Conservation (phyloP, 805 yeast species). For the Candida tallmaniae region DNA sequence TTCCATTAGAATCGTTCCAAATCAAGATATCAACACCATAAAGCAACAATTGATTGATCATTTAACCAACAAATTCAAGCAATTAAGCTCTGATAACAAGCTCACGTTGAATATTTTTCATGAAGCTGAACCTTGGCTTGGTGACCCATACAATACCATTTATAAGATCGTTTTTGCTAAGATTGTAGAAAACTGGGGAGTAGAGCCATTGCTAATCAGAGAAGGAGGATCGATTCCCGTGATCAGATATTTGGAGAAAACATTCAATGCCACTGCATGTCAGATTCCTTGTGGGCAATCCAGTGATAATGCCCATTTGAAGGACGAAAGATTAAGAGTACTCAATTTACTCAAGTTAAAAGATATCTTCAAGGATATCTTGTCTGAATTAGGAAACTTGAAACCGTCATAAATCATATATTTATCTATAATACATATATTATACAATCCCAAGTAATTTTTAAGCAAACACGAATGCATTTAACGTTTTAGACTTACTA, state of each 20-base stretch:
- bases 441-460: neutral
- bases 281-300: constrained; percentile 97
- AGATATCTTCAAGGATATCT: constrained; percentile 52
- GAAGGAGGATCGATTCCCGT: constrained; percentile 98
- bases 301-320: constrained; percentile 89
- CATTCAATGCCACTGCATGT: constrained; percentile 82
- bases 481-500: constrained; percentile 6
- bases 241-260: constrained; percentile 76
- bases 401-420: neutral
- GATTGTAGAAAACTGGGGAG: constrained; percentile 66
- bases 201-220: constrained; percentile 77
- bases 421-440: no score
- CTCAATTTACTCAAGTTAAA: constrained; percentile 73
- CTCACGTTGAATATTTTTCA: constrained; percentile 60
- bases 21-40: constrained; percentile 63
- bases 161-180: constrained; percentile 64
- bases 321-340: constrained; percentile 79
- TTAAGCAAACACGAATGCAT: constrained; percentile 8
- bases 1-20: constrained; percentile 86
- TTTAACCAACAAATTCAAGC: constrained; percentile 43
- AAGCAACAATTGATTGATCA: constrained; percentile 46
- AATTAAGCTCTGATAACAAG: constrained; percentile 56
- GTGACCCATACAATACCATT: constrained; percentile 73
- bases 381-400: constrained; percentile 26
- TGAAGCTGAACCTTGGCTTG: constrained; percentile 96